Base-by-base conservation (phyloP, 2,329 filamentous ascomycete species). In the Sporothrix mexicana region DNA sequence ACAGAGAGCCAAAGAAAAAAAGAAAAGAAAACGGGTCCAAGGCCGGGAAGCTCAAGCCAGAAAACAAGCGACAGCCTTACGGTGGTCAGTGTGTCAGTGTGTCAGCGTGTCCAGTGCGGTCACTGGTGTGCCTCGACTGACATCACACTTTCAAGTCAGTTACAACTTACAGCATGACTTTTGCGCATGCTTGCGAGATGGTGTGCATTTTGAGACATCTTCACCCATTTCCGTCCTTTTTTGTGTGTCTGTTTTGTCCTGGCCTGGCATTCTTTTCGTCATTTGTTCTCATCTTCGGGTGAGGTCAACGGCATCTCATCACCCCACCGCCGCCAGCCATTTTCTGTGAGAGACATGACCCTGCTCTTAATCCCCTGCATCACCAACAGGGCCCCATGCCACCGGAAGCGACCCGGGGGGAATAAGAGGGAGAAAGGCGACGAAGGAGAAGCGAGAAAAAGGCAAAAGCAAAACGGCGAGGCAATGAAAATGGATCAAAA, bases 31-130 rank as follows among this genome's bases (percentile, higher is more conserved):
- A 64, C n/a, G 36, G 59, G n/a, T 64, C 23, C 36, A 12, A 64
- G 15, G 41, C 55, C 25, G 20, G 20, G n/a, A 12, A 20, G 9
- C 51, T 23, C 51, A 25, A 55, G 51, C 5, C 20, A 2, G 51
- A 20, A 55, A 25, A 45, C 59, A 64, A 45, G 59, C 36, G 59
- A 45, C 59, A 64, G 59, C 59, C 59, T 64, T 64, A 55, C 20
- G n/a, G 17, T 45, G 59, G n/a, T 17, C 23, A 17, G 20, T 30
- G 7, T 43, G 30, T 13, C 17, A 25, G 55, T 59, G 57, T n/a
- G 17, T 25, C 15, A 17, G 7, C 17, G 17, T 10, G 15, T 6
- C n/a, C 57, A n/a, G n/a, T n/a, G n/a, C n/a, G n/a, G n/a, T n/a
- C n/a, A n/a, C n/a, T 7, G 7, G 30, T 36, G 30, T 36, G 30